A percentile compares a stretch with the other conserved stretches of the same genome.
These are phyloP conservation scores for Nicotiana obtusifolia DNA, from an alignment of 257 asterid species.

Conservation along the genomic window DNA sequence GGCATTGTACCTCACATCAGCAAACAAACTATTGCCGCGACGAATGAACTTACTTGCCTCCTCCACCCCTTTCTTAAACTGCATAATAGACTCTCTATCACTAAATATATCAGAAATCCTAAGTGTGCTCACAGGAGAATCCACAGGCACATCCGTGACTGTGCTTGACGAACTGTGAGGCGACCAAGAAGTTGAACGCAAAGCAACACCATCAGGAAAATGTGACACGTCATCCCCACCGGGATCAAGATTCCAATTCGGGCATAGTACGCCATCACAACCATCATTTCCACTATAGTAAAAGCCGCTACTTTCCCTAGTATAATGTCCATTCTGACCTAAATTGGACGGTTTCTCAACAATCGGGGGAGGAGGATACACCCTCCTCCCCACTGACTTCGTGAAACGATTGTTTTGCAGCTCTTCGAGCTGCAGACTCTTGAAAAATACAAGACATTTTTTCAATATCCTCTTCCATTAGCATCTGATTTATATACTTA, in stretches of 20 bases:
- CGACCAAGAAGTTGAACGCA: conserved; percentile 28
- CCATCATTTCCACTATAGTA: neutral
- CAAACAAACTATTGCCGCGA: conserved; percentile 23
- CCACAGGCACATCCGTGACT: conserved; percentile 29
- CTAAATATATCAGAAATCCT: conserved; percentile 34
- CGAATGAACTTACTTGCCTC: conserved; percentile 71
- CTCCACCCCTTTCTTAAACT: conserved; percentile 55
- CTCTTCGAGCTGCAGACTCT: conserved; percentile 56
- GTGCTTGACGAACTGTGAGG: conserved; percentile 41
- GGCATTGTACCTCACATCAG: conserved; percentile 16
- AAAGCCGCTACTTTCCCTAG: conserved; percentile 14
- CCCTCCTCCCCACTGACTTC: conserved; percentile 51
- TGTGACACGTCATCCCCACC: conserved; percentile 4
- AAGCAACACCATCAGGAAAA: conserved; percentile 17
- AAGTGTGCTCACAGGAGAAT: conserved; percentile 51
- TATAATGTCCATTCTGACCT: conserved; percentile 17
- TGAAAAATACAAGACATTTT: conserved; percentile 50
- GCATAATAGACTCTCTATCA: conserved; percentile 43
- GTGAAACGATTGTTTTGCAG: conserved; percentile 61
- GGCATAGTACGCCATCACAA: conserved; percentile 20
- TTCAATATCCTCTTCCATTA: conserved; percentile 76
- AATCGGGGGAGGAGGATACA: conserved; percentile 41
- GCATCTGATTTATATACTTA: conserved; percentile 58
- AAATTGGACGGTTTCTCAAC: conserved; percentile 21
- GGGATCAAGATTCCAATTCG: conserved; percentile 32